Evolutionary conservation across 2,329 filamentous ascomycete genomes (phyloP).

Genomic region (Aspergillus fumigatus): DNA sequence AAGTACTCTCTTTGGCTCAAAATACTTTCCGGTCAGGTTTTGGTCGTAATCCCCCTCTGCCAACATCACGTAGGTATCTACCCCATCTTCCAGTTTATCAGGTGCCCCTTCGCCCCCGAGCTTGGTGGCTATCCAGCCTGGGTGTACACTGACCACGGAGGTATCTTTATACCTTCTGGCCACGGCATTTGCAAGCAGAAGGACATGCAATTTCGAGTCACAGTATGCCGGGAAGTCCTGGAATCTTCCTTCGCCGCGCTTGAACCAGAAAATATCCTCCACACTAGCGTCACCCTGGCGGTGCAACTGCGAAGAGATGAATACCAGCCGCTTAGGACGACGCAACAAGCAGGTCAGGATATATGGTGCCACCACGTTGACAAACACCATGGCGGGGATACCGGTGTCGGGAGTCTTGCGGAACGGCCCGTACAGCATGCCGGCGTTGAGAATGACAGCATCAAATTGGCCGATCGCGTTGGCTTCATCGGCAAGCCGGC

Average conservation of each 20-base stretch:
- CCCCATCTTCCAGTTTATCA: slow-evolving; percentile 44
- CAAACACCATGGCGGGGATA: slow-evolving; percentile 46
- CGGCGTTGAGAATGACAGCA: slow-evolving; percentile 55
- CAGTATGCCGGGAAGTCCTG: slow-evolving; percentile 42
- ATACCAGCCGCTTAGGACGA: slow-evolving; percentile 49
- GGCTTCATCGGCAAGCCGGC: slow-evolving; percentile 47
- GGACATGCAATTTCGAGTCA: slow-evolving; percentile 54
- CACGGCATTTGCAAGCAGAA: slow-evolving; percentile 52
- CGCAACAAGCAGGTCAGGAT: slow-evolving; percentile 48
- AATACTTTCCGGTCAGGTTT: slow-evolving; percentile 15
- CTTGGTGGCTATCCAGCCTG: slow-evolving; percentile 52
- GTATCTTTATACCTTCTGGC: slow-evolving; percentile 44
- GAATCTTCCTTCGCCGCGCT: slow-evolving; percentile 32
- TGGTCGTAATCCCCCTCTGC: slow-evolving; percentile 29
- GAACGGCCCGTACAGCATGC: slow-evolving; percentile 41
- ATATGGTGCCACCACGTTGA: slow-evolving; percentile 55
- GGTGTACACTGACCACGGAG: slow-evolving; percentile 44
- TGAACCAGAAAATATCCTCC: slow-evolving; percentile 37
- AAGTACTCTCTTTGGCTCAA: slow-evolving; percentile 17
- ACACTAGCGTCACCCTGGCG: slow-evolving; percentile 40
- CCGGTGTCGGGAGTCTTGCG: slow-evolving; percentile 40
- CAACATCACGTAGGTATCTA: slow-evolving; percentile 48
- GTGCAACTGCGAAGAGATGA: slow-evolving; percentile 50
- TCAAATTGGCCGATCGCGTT: slow-evolving; percentile 51
- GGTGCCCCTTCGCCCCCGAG: slow-evolving; percentile 46